Evolutionary conservation across 2,329 filamentous ascomycete species (phyloP).

Genomic region (Setomelanomma holmii): DNA sequence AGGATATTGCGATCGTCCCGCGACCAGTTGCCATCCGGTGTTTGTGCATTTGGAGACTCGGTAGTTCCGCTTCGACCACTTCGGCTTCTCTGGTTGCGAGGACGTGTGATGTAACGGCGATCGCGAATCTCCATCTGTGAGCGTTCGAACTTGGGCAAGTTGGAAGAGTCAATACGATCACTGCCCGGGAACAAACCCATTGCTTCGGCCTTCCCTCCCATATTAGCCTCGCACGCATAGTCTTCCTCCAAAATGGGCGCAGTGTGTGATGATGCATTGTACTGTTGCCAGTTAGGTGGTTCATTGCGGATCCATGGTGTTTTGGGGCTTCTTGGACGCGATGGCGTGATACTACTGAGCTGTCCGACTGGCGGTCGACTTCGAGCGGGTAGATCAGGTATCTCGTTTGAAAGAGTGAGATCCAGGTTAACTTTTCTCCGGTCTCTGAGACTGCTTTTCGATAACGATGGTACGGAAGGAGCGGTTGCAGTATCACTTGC

Average conservation of each 20-base stretch:
- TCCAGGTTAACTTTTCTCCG: slow-evolving; percentile 39
- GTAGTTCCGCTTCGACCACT: slow-evolving; percentile 20
- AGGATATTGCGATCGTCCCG: slow-evolving; percentile 5
- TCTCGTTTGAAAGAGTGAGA: slow-evolving; percentile 30
- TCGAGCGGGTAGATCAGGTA: slow-evolving; percentile 29
- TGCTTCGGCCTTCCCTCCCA: background rate
- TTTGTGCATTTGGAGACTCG: slow-evolving; percentile 15
- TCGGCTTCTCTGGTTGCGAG: slow-evolving; percentile 10
- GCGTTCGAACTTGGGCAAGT: slow-evolving; percentile 13
- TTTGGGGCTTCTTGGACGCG: slow-evolving; percentile 36
- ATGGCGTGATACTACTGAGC: slow-evolving; percentile 23
- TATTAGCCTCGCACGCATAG: slow-evolving; percentile 2
- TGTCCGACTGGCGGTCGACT: slow-evolving; percentile 13
- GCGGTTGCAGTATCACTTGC: background rate
- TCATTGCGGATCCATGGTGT: slow-evolving; percentile 28
- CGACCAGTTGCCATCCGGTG: slow-evolving; percentile 13
- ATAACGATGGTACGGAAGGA: slow-evolving; percentile 1
- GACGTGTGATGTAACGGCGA: slow-evolving; percentile 17
- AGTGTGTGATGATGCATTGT: slow-evolving; percentile 8
- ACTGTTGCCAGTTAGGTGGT: slow-evolving; percentile 18
- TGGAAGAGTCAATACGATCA: slow-evolving; percentile 11
- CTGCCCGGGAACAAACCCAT: slow-evolving; percentile 15
- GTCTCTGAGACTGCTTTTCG: slow-evolving; percentile 26
- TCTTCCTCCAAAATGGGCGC: slow-evolving; percentile 21
- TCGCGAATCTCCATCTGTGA: slow-evolving; percentile 16